Evolutionary conservation across 1,139 yeast genomes (phyloP), one percentile per base, ranked within the genome.

Genomic region (Yamadazyma spencermartinsiae): DNA sequence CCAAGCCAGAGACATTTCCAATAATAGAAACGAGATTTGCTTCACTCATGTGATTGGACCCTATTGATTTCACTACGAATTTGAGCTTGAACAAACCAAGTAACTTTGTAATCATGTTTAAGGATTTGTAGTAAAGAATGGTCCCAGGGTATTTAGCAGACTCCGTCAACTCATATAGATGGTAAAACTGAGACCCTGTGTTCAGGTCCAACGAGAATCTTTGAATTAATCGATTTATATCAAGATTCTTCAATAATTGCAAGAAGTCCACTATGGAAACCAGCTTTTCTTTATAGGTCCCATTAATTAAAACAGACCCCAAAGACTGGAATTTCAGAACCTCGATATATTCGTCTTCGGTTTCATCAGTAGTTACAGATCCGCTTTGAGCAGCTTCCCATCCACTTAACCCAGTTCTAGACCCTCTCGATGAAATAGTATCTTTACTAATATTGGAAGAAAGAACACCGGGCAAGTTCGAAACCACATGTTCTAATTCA

Each of bases 281-380:
- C 14, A 60, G 50, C 40, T 61, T 65, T 38, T 65, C 70, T 35
- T 63, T 64, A 40, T 68, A 67, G 1, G 68, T 48, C 0, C 73
- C 73, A 37, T 57, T 43, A 9, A 48, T 34, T 2, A 67, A 38
- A 1, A 65, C 51, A 1, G 65, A 51, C 26, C 68, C 55, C 15
- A 65, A 38, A 1, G 57, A 55, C 18, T 48, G 45, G 31, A 48
- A 46, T 23, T 47, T 48, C 42, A 51, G 49, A 15, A 39, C 39
- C 18, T 45, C 31, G 19, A 36, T 16, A n/a, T 17, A 18, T 35
- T 39, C 42, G 18, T 30, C 27, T 21, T 38, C 39, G 12, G 24
- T 40, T 19, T 16, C 20, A 15, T 15, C 31, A 7, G 6, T n/a
- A 28, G 15, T 28, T 7, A n/a, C 12, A n/a, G n/a, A 16, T 16